Percentiles rank a stretch among this genome's conserved stretches.
phyloP scores from a whole-genome alignment of 768 basidiomycete genomes.

The Leccinum imitatum region DNA sequence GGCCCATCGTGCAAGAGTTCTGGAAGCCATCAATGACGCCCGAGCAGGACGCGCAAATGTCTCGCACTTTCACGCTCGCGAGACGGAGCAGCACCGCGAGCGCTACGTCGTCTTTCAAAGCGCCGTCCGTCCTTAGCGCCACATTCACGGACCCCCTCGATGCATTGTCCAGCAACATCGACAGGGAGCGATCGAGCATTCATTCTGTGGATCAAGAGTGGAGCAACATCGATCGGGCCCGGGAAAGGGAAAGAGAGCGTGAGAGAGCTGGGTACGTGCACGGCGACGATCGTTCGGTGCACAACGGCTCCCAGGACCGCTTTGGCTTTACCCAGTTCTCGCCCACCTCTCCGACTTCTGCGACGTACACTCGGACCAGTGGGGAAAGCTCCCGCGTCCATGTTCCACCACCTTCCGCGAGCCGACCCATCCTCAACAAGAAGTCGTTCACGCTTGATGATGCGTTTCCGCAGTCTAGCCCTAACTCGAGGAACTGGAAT shows the following conservation, averaged over 20 bases:
- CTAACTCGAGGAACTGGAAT: conserved; percentile 24
- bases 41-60: conserved; percentile 42
- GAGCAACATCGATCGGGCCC: conserved; percentile 24
- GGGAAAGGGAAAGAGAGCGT: conserved; percentile 26
- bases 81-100: conserved; percentile 51
- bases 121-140: conserved; percentile 40
- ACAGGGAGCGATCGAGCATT: conserved; percentile 29
- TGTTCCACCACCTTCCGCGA: conserved; percentile 29
- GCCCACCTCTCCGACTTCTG: conserved; percentile 17
- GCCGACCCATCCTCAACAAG: conserved; percentile 32
- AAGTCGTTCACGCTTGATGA: conserved; percentile 30
- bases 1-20: conserved; percentile 41
- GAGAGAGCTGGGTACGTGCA: conserved; percentile 17
- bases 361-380: conserved; percentile 11
- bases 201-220: conserved; percentile 31
- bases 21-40: conserved; percentile 51
- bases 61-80: conserved; percentile 43
- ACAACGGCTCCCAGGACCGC: conserved; percentile 18
- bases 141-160: conserved; percentile 33
- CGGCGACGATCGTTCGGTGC: conserved; percentile 26
- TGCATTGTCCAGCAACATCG: conserved; percentile 17
- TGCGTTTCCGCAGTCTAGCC: conserved; percentile 21
- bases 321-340: conserved; percentile 8
- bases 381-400: conserved; percentile 17
- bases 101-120: conserved; percentile 47